Conservation (phyloP, 1,284 basidiomycete genomes). For the Mrakiaceae sp. region DNA sequence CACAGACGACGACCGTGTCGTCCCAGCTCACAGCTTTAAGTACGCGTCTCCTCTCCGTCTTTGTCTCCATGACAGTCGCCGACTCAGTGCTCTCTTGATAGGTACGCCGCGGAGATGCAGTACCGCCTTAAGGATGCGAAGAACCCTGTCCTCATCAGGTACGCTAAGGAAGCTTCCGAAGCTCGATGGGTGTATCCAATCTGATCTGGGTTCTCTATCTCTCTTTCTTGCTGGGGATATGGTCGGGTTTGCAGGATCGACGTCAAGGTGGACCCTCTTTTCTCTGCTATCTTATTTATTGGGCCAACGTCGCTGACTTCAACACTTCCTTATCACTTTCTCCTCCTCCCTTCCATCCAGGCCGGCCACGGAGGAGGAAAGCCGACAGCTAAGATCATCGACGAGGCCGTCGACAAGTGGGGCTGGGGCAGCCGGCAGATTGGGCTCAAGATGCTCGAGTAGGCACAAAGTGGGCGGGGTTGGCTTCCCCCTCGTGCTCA, state of each 20-base stretch:
- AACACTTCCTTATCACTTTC: no score
- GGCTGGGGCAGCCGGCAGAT: conserved; percentile 1
- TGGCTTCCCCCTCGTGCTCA: no score
- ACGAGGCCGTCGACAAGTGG: conserved; percentile 11
- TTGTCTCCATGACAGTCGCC: background rate
- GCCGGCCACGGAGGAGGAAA: conserved; percentile 69
- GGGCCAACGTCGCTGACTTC: no score
- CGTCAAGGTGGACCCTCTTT: conserved; percentile 41
- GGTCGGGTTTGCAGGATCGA: conserved; percentile 39
- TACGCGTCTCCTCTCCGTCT: conserved; percentile 24
- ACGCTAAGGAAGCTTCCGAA: conserved; percentile 23
- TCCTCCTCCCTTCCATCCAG: no score
- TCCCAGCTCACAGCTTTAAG: conserved; percentile 72
- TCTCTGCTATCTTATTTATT: no score
- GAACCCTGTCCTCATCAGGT: conserved; percentile 52
- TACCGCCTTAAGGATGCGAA: conserved; percentile 50
- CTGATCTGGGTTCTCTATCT: no score
- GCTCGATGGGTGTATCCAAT: no score
- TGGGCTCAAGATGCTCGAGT: conserved; percentile 6
- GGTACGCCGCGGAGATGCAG: conserved; percentile 54
- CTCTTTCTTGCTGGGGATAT: no score
- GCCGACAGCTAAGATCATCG: conserved; percentile 48
- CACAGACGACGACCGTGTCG: conserved; percentile 67
- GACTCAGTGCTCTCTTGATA: background rate
- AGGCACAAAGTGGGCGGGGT: no score